phyloP scores from a whole-genome alignment of 768 basidiomycete species.

The Heimioporus sp. region DNA sequence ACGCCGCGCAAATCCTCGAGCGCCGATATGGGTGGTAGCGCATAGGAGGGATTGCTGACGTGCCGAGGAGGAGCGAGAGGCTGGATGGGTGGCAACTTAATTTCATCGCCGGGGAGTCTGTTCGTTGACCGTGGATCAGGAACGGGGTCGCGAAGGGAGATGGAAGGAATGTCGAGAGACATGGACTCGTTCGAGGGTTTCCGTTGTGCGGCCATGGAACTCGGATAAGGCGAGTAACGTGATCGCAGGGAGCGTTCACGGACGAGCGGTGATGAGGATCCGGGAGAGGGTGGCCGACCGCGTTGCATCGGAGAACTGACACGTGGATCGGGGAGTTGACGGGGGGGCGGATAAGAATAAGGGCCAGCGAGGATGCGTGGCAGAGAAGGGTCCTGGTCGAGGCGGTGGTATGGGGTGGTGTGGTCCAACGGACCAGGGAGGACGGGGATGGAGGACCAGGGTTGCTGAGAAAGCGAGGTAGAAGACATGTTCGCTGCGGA shows the following conservation, averaged over 20 bases:
- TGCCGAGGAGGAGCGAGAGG: constrained; percentile 29
- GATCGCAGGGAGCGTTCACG: constrained; percentile 23
- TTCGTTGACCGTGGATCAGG: constrained; percentile 23
- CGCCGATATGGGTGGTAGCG: constrained; percentile 66
- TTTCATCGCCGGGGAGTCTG: constrained; percentile 33
- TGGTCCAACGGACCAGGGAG: constrained; percentile 25
- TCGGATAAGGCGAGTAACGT: constrained; percentile 49
- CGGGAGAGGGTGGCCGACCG: constrained; percentile 25
- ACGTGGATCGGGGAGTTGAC: constrained; percentile 28
- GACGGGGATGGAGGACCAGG: constrained; percentile 50
- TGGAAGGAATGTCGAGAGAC: constrained; percentile 35
- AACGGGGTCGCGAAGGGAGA: constrained; percentile 31
- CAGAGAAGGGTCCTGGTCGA: constrained; percentile 21
- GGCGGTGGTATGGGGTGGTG: constrained; percentile 21
- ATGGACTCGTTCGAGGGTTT: constrained; percentile 28
- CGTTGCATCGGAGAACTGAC: constrained; percentile 32
- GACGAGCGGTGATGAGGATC: constrained; percentile 23
- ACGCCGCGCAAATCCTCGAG: constrained; percentile 61
- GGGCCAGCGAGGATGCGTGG: constrained; percentile 24
- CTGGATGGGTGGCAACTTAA: constrained; percentile 42
- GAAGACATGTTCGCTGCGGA: constrained; percentile 31
- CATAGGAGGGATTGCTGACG: constrained; percentile 41
- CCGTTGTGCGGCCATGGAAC: constrained; percentile 21
- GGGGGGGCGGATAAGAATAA: constrained; percentile 30
- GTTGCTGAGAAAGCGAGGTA: constrained; percentile 32